These are phyloP conservation scores for Radiomyces spectabilis DNA, from an alignment of 192 early-diverging fungal species.

Conservation along the genomic window DNA sequence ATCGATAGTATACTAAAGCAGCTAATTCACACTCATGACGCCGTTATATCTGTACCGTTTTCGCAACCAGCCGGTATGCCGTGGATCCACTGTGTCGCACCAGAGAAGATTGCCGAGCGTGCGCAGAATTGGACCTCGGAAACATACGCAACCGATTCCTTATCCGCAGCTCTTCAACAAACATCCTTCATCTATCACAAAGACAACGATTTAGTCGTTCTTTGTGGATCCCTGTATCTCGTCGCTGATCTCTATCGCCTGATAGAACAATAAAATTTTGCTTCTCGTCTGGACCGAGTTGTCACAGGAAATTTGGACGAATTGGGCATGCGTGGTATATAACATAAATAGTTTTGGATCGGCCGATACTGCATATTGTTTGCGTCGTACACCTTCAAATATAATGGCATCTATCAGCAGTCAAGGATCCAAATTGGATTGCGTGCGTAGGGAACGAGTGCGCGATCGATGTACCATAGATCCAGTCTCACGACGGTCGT, in stretches of 20 bases:
- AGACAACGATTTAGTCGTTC: conserved; percentile 47
- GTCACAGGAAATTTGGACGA: neutral
- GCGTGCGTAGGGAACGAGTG: no score
- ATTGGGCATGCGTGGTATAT: neutral
- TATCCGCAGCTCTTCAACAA: no score
- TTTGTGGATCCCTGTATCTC: conserved; percentile 84
- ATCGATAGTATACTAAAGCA: conserved; percentile 48
- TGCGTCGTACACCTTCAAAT: no score
- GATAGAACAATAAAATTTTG: neutral
- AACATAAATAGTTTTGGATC: neutral
- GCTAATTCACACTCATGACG: conserved; percentile 52
- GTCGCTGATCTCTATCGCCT: conserved; percentile 70
- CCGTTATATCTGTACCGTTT: conserved; percentile 65
- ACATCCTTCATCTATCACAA: conserved; percentile 8
- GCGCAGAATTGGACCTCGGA: neutral
- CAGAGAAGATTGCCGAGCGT: conserved; percentile 36
- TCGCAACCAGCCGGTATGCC: conserved; percentile 77
- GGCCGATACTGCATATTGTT: no score
- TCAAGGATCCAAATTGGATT: no score
- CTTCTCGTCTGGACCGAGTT: neutral
- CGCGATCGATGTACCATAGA: no score
- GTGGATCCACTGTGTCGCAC: conserved; percentile 62
- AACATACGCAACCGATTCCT: no score
- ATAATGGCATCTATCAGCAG: neutral
- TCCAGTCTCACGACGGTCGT: no score